These are phyloP conservation scores for Colletotrichum sp. DNA, from an alignment of 2,329 filamentous ascomycete genomes.

Conservation along the genomic window DNA sequence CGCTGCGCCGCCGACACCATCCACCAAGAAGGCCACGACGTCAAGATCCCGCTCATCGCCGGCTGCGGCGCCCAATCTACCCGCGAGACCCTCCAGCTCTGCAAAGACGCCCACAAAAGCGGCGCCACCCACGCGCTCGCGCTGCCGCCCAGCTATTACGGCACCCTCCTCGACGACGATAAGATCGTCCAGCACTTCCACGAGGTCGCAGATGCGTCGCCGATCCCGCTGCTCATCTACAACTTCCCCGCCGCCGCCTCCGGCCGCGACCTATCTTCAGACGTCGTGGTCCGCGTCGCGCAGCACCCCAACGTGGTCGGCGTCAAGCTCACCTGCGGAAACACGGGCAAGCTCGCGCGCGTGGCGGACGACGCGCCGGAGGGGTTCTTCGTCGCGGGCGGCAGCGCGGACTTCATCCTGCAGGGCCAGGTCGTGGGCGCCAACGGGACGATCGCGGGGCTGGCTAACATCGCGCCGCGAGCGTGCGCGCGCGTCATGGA, in stretches of 20 bases:
- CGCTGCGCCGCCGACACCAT: conserved; percentile 72
- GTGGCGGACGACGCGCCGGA: conserved; percentile 44
- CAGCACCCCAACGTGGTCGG: conserved; percentile 64
- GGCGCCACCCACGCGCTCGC: conserved; percentile 73
- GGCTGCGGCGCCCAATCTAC: conserved; percentile 73
- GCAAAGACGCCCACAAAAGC: conserved; percentile 64
- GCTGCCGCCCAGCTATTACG: conserved; percentile 74
- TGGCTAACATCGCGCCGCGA: conserved; percentile 73
- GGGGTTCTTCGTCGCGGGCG: conserved; percentile 72
- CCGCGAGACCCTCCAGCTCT: conserved; percentile 69
- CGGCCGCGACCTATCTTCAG: conserved; percentile 63
- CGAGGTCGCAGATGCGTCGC: conserved; percentile 60
- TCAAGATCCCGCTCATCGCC: conserved; percentile 71
- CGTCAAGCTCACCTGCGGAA: conserved; percentile 68
- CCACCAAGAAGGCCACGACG: conserved; percentile 64
- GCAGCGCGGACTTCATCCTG: conserved; percentile 76
- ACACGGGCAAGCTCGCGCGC: conserved; percentile 69
- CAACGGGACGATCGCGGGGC: conserved; percentile 73
- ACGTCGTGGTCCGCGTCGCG: conserved; percentile 58
- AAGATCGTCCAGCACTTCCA: conserved; percentile 66
- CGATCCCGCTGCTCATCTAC: conserved; percentile 67
- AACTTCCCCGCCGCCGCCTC: conserved; percentile 65
- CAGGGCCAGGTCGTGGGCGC: conserved; percentile 74
- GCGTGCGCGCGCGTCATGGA: conserved; percentile 66
- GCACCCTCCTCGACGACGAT: conserved; percentile 60